Base-by-base conservation (phyloP, 495 filamentous ascomycete species). In the Talaromyces thailandensis region DNA sequence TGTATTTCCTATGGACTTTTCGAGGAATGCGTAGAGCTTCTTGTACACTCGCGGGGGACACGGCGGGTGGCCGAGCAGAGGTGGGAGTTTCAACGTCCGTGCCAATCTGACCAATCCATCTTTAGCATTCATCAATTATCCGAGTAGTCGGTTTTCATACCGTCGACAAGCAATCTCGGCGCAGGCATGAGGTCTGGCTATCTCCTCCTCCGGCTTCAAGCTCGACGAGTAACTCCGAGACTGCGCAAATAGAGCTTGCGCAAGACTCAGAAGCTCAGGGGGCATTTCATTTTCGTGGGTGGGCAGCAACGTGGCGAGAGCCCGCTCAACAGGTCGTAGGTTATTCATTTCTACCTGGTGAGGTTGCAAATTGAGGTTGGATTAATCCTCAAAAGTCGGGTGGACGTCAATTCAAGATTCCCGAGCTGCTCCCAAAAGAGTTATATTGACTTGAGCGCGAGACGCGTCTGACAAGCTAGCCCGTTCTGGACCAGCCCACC, bases 151-250 rank as follows among this genome's bases (percentile, higher is more conserved):
- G n/a, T 5, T 14, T 21, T 6, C 29, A 58, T 63, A 89, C 89
- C 91, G 83, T 72, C 92, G 89, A 75, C 93, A 97, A 43, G 94
- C 94, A 35, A 98, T 83, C 71, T 98, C 88, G 1, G 92, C 89
- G 70, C 95, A 98, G 9, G 90, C 91, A 73, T 94, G 96, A 9
- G 85, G 82, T 6, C 93, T 84, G 18, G 88, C 90, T 64, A 92
- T 86, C 70, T 98, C 93, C 72, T 98, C 93, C 61, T 94, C 90
- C 7, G 86, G 81, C 67, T 92, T 96, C 11, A 98, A 75, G 21
- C 81, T 88, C 65, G 84, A 85, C 29, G 93, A 91, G 29, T 86
- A 88, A 69, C 82, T 86, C 7, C 91, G 86, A 5, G 92, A 96
- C 69, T 96, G 93, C 25, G 92, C 89, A 35, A 97, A 84, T 11